These are phyloP conservation scores for Tardiomyces depauwii DNA, from an alignment of 1,139 yeast genomes.

Conservation along the genomic window DNA sequence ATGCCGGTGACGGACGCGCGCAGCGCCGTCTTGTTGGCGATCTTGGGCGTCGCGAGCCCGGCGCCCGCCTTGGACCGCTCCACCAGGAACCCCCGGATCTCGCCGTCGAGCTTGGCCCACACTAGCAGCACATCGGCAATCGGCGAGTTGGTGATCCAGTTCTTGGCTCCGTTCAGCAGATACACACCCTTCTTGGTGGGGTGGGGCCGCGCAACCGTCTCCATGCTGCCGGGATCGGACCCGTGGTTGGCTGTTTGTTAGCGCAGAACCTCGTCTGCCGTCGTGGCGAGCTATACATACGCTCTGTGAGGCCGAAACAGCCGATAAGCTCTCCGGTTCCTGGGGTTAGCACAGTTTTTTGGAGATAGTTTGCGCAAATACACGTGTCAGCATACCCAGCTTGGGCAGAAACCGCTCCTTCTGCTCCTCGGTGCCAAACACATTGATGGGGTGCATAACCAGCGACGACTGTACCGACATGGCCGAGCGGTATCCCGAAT, in stretches of 20 bases:
- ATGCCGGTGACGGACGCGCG: conserved; percentile 36
- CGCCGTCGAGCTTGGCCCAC: conserved; percentile 36
- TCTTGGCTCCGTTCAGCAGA: conserved; percentile 31
- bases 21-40: conserved; percentile 29
- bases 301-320: conserved; percentile 35
- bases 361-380: no score
- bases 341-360: not conserved
- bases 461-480: conserved; percentile 36
- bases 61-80: conserved; percentile 25
- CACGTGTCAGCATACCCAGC: conserved; percentile 18
- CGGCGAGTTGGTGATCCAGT: conserved; percentile 37
- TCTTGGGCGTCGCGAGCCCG: conserved; percentile 31
- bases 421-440: conserved; percentile 32
- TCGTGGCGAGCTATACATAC: not conserved
- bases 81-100: conserved; percentile 32
- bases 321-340: conserved; percentile 33
- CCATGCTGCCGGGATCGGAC: conserved; percentile 36
- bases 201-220: conserved; percentile 31
- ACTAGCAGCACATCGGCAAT: conserved; percentile 33
- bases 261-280: not conserved
- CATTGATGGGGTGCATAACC: conserved; percentile 34
- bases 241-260: conserved; percentile 27
- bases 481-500: conserved; percentile 35
- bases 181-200: conserved; percentile 33
- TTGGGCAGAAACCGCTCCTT: conserved; percentile 31